Evolutionary conservation across 1,139 yeast genomes (phyloP), one percentile per base, ranked within the genome.

Genomic region (Yueomyces sp.): DNA sequence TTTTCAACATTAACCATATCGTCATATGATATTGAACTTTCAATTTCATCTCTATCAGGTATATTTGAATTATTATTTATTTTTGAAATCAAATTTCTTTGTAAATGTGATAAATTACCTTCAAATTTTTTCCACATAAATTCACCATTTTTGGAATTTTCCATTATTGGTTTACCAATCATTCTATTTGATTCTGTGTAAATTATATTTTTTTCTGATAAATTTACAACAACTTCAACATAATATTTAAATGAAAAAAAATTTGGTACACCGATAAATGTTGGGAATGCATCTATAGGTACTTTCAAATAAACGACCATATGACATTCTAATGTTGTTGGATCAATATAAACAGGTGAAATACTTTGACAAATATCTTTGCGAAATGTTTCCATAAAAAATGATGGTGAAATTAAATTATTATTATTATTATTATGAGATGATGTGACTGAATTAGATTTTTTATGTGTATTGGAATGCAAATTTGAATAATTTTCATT

Each of bases 271-370:
- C 84, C 84, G 36, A 75, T 72, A 11, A 86, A 81, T 0, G 95
- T 83, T 0, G 96, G 94, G 57, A 87, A 85, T 1, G 85, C 78
- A 53, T 87, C 96, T 0, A 84, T 76, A 0, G 96, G 96, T 0
- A 87, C 78, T 48, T 80, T 68, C 27, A 87, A 63, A 39, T 76
- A 74, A 1, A 89, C 75, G 36, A 75, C 74, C 4, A 81, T 70
- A 37, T 75, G 80, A 32, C 79, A 71, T 33, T 69, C 64, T 39
- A 78, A 67, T 0, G 82, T 72, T 4, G 58, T 66, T 0, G 93
- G 89, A 56, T 85, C 91, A 27, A 85, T 77, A 50, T 76, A 80
- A n/a, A 87, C 63, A 0, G 96, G 95, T 0, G 83, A 70, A 1
- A 86, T 73, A 39, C 76, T 72, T 60, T 87, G 96, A 36, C 81